A percentile compares a stretch with the other conserved stretches of the same genome.
These are phyloP conservation scores for Cymbopogon flexuosus DNA, from an alignment of 202 grass and related monocot species.

Conservation along the genomic window DNA sequence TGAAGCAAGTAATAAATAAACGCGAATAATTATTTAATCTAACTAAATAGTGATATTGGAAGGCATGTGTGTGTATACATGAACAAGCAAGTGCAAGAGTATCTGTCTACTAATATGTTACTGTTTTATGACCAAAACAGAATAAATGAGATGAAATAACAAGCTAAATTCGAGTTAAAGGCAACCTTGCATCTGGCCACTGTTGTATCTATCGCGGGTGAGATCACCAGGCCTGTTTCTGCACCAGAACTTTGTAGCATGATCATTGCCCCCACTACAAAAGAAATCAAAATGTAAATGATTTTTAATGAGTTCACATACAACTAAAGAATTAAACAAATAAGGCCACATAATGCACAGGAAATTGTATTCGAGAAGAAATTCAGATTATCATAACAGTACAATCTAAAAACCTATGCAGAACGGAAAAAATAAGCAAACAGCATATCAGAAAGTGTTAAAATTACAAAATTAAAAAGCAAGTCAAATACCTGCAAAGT, in stretches of 20 bases:
- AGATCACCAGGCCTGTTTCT: slow-evolving; percentile 95
- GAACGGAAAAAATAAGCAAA: slow-evolving; percentile 6
- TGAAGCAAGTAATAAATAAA: neutral
- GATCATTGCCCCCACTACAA: slow-evolving; percentile 89
- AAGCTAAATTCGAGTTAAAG: slow-evolving; percentile 2
- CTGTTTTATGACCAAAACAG: neutral
- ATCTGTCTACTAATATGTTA: neutral
- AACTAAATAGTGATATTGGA: neutral
- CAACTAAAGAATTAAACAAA: neutral
- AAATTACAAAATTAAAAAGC: slow-evolving; percentile 20
- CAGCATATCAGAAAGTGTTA: neutral
- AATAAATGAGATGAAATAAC: slow-evolving; percentile 21
- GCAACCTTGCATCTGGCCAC: slow-evolving; percentile 62
- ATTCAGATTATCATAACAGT: neutral
- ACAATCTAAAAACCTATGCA: neutral
- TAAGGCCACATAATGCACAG: neutral
- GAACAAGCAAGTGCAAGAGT: neutral
- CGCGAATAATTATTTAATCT: neutral
- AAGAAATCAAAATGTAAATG: neutral
- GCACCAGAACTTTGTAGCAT: slow-evolving; percentile 97
- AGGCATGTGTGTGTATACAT: neutral
- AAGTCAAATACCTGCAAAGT: slow-evolving; percentile 82
- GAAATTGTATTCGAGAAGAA: neutral
- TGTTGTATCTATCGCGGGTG: slow-evolving; percentile 81
- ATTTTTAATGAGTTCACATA: neutral